These are phyloP conservation scores for Forsythia viridissima DNA, from an alignment of 257 asterid species.

Conservation along the genomic window DNA sequence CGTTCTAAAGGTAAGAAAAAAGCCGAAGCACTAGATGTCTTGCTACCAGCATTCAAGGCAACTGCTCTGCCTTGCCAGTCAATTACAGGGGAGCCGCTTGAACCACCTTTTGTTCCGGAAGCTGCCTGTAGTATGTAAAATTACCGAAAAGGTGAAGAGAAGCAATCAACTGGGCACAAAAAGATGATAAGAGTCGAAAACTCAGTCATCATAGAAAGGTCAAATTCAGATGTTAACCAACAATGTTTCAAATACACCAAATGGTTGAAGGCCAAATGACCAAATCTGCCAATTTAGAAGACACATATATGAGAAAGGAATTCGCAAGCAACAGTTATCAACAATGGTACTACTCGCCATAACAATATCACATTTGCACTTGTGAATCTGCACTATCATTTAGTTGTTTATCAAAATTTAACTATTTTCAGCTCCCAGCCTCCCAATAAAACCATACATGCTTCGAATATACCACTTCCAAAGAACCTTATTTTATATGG, in stretches of 20 bases:
- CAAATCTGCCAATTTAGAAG: neutral
- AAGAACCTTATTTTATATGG: conserved; percentile 6
- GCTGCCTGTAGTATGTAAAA: conserved; percentile 69
- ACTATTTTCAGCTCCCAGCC: neutral
- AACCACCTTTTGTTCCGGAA: conserved; percentile 99
- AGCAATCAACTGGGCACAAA: conserved; percentile 7
- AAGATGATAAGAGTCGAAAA: conserved; percentile 3
- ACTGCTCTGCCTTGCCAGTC: conserved; percentile 99
- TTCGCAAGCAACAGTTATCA: neutral
- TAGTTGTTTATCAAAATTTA: conserved; percentile 1
- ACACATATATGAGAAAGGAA: neutral
- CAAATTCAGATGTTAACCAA: neutral
- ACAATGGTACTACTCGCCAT: neutral
- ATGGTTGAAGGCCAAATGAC: neutral
- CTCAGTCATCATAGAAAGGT: conserved; percentile 8
- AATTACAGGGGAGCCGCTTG: conserved; percentile 99
- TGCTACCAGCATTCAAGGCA: conserved; percentile 99
- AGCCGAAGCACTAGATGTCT: conserved; percentile 96
- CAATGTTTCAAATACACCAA: neutral
- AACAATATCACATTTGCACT: neutral
- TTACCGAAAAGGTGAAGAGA: conserved; percentile 1
- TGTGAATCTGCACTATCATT: neutral
- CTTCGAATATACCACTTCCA: neutral
- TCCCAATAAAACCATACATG: neutral
- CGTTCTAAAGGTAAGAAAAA: conserved; percentile 98